Base-by-base conservation (phyloP, 2,329 filamentous ascomycete genomes). In the Bipolaris gigantea region DNA sequence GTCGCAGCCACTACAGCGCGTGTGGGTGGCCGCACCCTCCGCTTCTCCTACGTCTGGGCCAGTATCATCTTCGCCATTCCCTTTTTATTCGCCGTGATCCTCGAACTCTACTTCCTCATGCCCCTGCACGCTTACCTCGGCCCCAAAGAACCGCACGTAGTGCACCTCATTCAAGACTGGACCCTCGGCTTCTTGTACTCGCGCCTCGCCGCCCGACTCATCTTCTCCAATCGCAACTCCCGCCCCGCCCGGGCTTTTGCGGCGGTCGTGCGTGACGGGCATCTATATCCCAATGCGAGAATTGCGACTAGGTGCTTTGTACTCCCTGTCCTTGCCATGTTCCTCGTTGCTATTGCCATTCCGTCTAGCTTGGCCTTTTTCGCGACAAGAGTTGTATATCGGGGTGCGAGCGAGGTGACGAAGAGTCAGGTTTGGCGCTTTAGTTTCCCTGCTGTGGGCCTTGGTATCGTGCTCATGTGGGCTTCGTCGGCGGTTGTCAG, bases 111-210 rank as follows among this genome's bases (percentile, higher is more conserved):
- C 74, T 76, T 96, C 54, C 83, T 95, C 59, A 83, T 97, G 46
- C 94, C 94, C 0, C 77, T 96, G 3, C 89, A 96, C 70, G 92
- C 91, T 0, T 90, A 92, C 68, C 66, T 76, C 25, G 73, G 69
- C 3, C 70, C 70, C n/a, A 57, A 70, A 41, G 80, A 77, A 47
- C 73, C 75, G 15, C 90, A 95, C 69, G 89, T 87, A 7, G 85
- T 97, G 38, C 89, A 95, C 58, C 82, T 97, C 57, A 87, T 97
- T 38, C 93, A 97, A 71, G 88, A 92, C 53, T 99, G 93, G 92
- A 96, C 92, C 0, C 80, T 99, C 1, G 94, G 94, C 4, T 83
- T 99, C 19, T 81, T 99, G 3, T 97, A 96, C 73, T 82, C 95
- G 27, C 92, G 96, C 60, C 85, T 97, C 65, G 84, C 84, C 0